Percentiles rank a stretch among this genome's conserved stretches.
These are phyloP conservation scores for Wickerhamomyces kurtzmanii DNA, from an alignment of 805 yeast genomes.

Conservation along the genomic window DNA sequence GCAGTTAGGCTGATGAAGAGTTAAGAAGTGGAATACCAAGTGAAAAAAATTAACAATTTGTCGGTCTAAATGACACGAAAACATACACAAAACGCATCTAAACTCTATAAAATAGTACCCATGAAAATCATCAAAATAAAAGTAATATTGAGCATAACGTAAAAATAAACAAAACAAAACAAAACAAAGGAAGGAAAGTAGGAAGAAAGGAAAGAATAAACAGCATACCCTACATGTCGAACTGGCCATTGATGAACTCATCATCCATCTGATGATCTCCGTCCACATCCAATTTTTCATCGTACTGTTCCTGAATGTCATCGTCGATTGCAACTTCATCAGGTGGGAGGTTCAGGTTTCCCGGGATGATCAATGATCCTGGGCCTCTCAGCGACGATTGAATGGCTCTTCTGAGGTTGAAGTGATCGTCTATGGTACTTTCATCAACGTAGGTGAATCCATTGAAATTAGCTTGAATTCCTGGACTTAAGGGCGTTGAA, in stretches of 20 bases:
- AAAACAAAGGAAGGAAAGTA: background rate
- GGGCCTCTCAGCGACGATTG: slow-evolving; percentile 13
- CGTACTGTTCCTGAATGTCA: slow-evolving; percentile 43
- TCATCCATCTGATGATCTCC: slow-evolving; percentile 61
- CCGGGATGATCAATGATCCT: slow-evolving; percentile 51
- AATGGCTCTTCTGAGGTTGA: slow-evolving; percentile 22
- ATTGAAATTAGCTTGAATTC: slow-evolving; percentile 90
- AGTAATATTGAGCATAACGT: background rate
- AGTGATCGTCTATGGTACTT: slow-evolving; percentile 83
- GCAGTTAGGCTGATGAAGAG: no score
- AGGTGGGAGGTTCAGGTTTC: slow-evolving; percentile 71
- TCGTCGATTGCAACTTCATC: slow-evolving; percentile 81
- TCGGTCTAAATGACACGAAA: background rate
- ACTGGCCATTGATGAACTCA: slow-evolving; percentile 83
- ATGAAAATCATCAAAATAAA: background rate
- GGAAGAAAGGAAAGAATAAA: background rate
- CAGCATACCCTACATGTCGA: slow-evolving; percentile 46
- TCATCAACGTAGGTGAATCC: slow-evolving; percentile 97
- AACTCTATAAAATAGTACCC: no score
- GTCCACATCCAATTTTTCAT: slow-evolving; percentile 23
- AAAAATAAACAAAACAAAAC: slow-evolving; percentile 1
- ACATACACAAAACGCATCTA: no score
- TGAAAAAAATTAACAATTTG: no score
- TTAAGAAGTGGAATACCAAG: no score
- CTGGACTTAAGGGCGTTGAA: slow-evolving; percentile 82